These are phyloP conservation scores for Colletotrichum paranaense DNA, from an alignment of 2,329 filamentous ascomycete genomes.

Conservation along the genomic window DNA sequence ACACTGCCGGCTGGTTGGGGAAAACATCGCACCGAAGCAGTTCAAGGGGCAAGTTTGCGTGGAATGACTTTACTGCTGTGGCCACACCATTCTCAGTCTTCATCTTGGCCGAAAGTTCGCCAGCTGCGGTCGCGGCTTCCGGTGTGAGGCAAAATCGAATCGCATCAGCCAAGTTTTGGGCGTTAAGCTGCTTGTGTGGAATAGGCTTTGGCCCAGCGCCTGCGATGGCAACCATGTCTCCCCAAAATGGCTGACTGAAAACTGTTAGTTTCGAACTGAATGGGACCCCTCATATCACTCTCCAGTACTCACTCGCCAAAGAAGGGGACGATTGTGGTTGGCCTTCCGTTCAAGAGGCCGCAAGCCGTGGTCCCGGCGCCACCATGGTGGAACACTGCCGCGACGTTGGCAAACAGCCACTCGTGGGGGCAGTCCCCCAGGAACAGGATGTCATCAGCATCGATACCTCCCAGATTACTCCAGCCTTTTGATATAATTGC, in stretches of 20 bases:
- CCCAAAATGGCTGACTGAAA: conserved; percentile 55
- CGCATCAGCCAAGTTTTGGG: conserved; percentile 48
- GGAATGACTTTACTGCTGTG: conserved; percentile 53
- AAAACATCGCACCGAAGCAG: conserved; percentile 49
- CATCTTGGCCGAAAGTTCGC: conserved; percentile 48
- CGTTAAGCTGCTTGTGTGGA: conserved; percentile 47
- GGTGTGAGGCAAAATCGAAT: conserved; percentile 48
- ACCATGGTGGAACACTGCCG: conserved; percentile 67
- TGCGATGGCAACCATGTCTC: conserved; percentile 51
- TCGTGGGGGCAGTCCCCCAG: conserved; percentile 65
- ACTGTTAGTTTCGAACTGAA: not conserved
- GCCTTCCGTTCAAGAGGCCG: conserved; percentile 59
- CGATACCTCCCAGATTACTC: conserved; percentile 33
- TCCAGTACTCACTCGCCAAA: conserved; percentile 47
- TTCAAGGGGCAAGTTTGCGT: conserved; percentile 48
- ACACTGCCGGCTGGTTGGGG: conserved; percentile 61
- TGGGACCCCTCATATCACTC: not conserved
- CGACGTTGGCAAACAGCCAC: conserved; percentile 67
- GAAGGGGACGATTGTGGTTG: conserved; percentile 66
- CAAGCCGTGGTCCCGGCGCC: conserved; percentile 68
- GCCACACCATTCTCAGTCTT: conserved; percentile 49
- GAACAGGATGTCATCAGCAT: conserved; percentile 52
- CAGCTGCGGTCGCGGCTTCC: conserved; percentile 43
- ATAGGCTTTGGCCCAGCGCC: conserved; percentile 55
- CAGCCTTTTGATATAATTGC: conserved; percentile 35